Conservation (phyloP, 1,284 basidiomycete species). For the Malassezia brasiliensis region DNA sequence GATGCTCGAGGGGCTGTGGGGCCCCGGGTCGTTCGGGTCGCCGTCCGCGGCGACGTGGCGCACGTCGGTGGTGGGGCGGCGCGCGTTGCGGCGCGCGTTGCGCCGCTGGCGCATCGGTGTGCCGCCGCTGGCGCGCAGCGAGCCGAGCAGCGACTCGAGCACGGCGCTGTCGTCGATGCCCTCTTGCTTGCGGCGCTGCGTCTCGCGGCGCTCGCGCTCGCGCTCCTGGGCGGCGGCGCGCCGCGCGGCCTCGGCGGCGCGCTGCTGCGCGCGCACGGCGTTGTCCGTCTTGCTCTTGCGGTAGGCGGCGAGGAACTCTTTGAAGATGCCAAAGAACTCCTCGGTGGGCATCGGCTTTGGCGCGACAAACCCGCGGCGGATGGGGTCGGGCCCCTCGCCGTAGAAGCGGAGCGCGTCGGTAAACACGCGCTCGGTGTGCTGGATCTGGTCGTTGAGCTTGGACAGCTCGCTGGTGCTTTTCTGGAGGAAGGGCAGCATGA, state of each 20-base stretch:
- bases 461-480: constrained; percentile 30
- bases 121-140: constrained; percentile 34
- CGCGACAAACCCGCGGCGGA: constrained; percentile 39
- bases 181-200: constrained; percentile 37
- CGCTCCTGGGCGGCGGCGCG: constrained; percentile 42
- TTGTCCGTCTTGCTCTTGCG: constrained; percentile 45
- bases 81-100: constrained; percentile 22
- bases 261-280: constrained; percentile 37
- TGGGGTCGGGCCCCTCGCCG: constrained; percentile 45
- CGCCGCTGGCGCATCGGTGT: constrained; percentile 36
- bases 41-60: neutral
- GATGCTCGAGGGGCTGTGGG: constrained; percentile 28
- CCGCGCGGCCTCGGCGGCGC: constrained; percentile 39
- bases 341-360: constrained; percentile 42
- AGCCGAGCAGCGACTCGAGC: constrained; percentile 43
- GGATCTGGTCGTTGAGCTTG: constrained; percentile 40
- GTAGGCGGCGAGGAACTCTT: constrained; percentile 45
- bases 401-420: constrained; percentile 43
- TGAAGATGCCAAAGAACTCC: constrained; percentile 48
- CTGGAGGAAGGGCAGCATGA: constrained; percentile 47
- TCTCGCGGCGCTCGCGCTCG: constrained; percentile 38
- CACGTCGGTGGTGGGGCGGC: neutral
- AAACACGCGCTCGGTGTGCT: constrained; percentile 41
- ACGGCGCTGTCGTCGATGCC: constrained; percentile 44
- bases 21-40: neutral